These are phyloP conservation scores for Solanum habrochaites DNA, from an alignment of 257 asterid species.

Conservation along the genomic window DNA sequence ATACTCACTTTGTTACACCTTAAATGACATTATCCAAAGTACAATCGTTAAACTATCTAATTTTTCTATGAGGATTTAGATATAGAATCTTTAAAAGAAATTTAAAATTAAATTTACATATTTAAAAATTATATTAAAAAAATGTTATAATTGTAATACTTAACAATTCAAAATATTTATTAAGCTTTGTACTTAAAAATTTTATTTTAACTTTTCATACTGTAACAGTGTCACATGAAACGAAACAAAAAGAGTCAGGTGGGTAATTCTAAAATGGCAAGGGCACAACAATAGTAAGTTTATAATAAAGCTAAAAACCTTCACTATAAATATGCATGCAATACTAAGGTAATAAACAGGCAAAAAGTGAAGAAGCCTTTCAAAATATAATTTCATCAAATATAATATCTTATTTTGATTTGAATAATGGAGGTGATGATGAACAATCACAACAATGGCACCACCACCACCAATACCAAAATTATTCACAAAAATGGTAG, in stretches of 20 bases:
- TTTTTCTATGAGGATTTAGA: neutral
- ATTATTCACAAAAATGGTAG: neutral
- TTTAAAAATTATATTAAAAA: neutral
- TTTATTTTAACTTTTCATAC: neutral
- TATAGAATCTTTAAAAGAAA: neutral
- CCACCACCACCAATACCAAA: neutral
- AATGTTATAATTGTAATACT: neutral
- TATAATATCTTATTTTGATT: neutral
- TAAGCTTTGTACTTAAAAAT: accelerated
- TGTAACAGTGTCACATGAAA: neutral
- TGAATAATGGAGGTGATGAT: neutral
- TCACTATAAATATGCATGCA: neutral
- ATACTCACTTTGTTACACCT: neutral
- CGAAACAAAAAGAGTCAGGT: accelerated
- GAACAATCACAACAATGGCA: neutral
- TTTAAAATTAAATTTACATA: neutral
- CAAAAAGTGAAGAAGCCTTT: neutral
- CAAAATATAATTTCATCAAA: neutral
- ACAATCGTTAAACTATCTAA: neutral
- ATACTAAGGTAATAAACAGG: neutral
- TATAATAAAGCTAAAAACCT: neutral
- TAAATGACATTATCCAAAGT: neutral
- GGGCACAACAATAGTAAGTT: neutral
- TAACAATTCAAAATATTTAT: neutral
- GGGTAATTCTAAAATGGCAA: neutral